Base-by-base conservation (phyloP, 495 filamentous ascomycete species). In the Annulohypoxylon bovei region DNA sequence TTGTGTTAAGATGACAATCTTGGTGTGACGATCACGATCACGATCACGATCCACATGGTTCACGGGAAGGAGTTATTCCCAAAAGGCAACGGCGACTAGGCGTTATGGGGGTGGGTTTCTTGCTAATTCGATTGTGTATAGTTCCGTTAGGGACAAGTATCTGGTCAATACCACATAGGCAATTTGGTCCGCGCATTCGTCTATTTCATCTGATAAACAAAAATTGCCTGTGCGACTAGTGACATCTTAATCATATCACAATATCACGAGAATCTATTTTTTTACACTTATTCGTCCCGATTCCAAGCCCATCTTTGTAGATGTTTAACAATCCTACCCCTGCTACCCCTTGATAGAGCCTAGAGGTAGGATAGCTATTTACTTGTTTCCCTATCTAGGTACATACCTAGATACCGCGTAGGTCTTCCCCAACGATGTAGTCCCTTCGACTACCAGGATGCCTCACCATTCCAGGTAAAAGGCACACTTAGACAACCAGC, bases 51-150 rank as follows among this genome's bases (percentile, higher is more conserved):
- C 54, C 60, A 57, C 50, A 46, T 62, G 64, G 70, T 68, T 72
- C 65, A 70, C 57, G 57, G 54, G 75, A 65, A 73, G 75, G 73
- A 74, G 68, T 75, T 75, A 62, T 68, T 72, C 64, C 71, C 73
- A 75, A 70, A 67, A 57, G 73, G 75, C 62, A 73, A 73, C 66
- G 75, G 75, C 75, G 75, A 77, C 66, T 65, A 50, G 75, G 75
- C 75, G 75, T 77, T 75, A 54, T 61, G 72, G 61, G 63, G 72
- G 57, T 63, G 61, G 74, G 67, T 52, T 67, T 73, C 52, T 52
- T 74, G 73, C 52, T 73, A 53, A 67, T 72, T 68, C 53, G 62
- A 68, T 52, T 75, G 57, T 60, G 71, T 70, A 75, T 65, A 69
- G 64, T 75, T 70, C 67, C 67, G 8, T 30, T 54, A 35, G 57